A percentile compares a stretch with the other conserved stretches of the same genome.
Conservation (phyloP, 176 grass and related monocot genomes). For the Triticum turgidum region DNA sequence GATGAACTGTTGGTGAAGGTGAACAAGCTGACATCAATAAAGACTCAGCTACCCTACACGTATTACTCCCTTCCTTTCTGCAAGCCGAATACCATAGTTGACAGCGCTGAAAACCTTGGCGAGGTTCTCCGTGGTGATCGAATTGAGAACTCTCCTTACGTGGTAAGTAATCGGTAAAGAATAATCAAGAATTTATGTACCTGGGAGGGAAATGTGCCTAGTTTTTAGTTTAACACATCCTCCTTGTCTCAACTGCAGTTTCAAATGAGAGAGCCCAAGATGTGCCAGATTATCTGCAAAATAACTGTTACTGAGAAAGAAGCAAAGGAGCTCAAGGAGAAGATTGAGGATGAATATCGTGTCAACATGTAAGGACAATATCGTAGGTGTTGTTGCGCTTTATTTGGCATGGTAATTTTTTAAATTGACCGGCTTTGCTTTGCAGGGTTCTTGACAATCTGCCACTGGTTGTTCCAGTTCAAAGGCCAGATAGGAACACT, state of each 20-base stretch:
- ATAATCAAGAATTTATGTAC: neutral
- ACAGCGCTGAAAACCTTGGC: slow-evolving; percentile 60
- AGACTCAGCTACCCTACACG: slow-evolving; percentile 59
- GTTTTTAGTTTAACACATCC: neutral
- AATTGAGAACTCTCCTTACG: slow-evolving; percentile 65
- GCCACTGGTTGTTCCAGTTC: slow-evolving; percentile 50
- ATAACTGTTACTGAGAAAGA: slow-evolving; percentile 37
- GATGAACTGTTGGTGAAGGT: slow-evolving; percentile 54
- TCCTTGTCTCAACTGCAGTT: slow-evolving; percentile 36
- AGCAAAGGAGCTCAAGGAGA: slow-evolving; percentile 66
- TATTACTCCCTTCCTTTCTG: slow-evolving; percentile 71
- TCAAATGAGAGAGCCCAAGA: slow-evolving; percentile 60
- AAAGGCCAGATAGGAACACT: slow-evolving; percentile 39
- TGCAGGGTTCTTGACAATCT: slow-evolving; percentile 73
- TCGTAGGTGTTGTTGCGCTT: neutral
- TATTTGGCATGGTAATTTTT: neutral
- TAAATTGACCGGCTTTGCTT: slow-evolving; percentile 1
- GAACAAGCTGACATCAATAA: slow-evolving; percentile 60
- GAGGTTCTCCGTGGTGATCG: slow-evolving; percentile 74
- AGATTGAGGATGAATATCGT: slow-evolving; percentile 68
- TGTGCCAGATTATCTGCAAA: slow-evolving; percentile 67
- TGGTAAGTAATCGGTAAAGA: slow-evolving; percentile 39
- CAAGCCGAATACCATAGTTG: slow-evolving; percentile 46
- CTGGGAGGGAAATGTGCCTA: neutral
- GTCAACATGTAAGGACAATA: slow-evolving; percentile 56